phyloP scores from a whole-genome alignment of 2,329 filamentous ascomycete species.

The Blastomyces emzantsi region DNA sequence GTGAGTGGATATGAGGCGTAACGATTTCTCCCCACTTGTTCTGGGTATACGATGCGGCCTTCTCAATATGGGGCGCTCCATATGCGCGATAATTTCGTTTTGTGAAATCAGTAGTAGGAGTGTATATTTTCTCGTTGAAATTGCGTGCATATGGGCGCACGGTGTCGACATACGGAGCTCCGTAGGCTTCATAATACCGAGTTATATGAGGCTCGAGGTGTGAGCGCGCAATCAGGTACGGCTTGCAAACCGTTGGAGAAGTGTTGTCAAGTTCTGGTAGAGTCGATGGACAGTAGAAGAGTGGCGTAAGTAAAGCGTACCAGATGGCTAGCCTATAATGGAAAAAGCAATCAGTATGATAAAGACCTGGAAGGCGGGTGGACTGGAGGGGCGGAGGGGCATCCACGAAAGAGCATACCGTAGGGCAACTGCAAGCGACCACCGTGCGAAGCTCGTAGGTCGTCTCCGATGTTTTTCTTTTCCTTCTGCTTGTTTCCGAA shows the following conservation, averaged over 20 bases:
- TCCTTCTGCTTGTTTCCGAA: constrained; percentile 9
- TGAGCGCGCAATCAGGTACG: constrained; percentile 60
- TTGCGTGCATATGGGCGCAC: constrained; percentile 61
- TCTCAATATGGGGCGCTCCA: constrained; percentile 61
- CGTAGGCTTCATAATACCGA: constrained; percentile 80
- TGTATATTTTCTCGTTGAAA: constrained; percentile 53
- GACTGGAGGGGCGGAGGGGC: too few relatives aligned
- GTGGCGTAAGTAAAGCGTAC: constrained; percentile 71
- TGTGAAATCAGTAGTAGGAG: constrained; percentile 58
- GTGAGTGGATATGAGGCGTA: constrained; percentile 62
- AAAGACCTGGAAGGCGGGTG: neutral
- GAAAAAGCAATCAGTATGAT: neutral
- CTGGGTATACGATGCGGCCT: constrained; percentile 56
- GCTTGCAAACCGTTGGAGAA: constrained; percentile 71
- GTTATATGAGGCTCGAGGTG: constrained; percentile 64
- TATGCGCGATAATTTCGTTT: constrained; percentile 56
- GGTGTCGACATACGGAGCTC: constrained; percentile 69
- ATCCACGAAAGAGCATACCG: constrained; percentile 23
- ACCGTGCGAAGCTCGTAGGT: constrained; percentile 23
- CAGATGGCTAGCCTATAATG: constrained; percentile 62
- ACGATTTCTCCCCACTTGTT: constrained; percentile 71
- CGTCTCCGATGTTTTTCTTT: constrained; percentile 11
- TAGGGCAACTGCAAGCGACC: constrained; percentile 29
- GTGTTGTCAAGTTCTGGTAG: constrained; percentile 57
- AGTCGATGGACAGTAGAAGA: constrained; percentile 72